Evolutionary conservation across 306 rosid genomes (phyloP).

Genomic region (Cyclanthera cordifolia): DNA sequence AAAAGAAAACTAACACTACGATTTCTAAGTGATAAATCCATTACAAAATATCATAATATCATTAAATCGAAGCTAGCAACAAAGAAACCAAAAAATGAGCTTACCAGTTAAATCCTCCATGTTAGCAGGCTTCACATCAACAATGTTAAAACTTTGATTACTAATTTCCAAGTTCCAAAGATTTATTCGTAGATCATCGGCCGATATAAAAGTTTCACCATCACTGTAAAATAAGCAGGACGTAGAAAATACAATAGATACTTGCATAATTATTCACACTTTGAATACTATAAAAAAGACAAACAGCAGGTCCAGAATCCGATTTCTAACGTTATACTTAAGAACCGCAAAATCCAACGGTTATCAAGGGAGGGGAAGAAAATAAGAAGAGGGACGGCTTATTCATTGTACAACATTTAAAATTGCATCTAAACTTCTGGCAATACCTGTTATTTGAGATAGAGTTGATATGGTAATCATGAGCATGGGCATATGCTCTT

Average conservation of each 20-base stretch:
- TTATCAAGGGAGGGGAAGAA: background rate
- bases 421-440: constrained; percentile 12
- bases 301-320: background rate
- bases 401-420: background rate
- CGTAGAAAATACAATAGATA: background rate
- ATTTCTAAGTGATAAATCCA: background rate
- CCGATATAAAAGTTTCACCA: constrained; percentile 98
- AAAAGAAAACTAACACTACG: background rate
- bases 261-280: background rate
- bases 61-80: background rate
- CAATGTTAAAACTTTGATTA: constrained; percentile 94
- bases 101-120: constrained; percentile 98
- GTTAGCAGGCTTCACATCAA: constrained; percentile 92
- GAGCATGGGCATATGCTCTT: constrained; percentile 20
- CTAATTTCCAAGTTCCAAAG: constrained; percentile 98
- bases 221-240: constrained; percentile 41
- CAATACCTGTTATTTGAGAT: constrained; percentile 20
- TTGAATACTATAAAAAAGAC: background rate
- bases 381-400: background rate
- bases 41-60: background rate
- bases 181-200: constrained; percentile 96
- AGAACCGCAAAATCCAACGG: background rate
- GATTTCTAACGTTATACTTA: background rate
- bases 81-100: background rate
- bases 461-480: constrained; percentile 20